These are phyloP conservation scores for Globisporangium nagaii DNA, from an alignment of 352 stramenopile genomes.

Conservation along the genomic window DNA sequence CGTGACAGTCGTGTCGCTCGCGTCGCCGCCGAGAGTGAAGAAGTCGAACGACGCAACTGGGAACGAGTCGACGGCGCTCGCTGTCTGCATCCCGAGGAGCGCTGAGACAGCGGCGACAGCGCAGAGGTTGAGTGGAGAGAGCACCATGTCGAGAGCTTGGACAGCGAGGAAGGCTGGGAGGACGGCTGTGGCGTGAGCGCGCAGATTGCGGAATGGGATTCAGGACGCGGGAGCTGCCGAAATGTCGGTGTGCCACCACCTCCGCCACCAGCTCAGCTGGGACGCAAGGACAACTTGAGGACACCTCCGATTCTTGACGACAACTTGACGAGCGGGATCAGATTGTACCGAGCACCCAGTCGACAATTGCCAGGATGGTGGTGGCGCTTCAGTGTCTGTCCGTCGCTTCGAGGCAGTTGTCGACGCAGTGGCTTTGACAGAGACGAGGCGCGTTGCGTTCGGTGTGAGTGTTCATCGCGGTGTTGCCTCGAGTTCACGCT, in stretches of 20 bases:
- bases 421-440: no score
- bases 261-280: no score
- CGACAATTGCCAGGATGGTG: background rate
- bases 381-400: no score
- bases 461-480: no score
- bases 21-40: background rate
- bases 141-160: background rate
- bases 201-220: background rate
- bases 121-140: background rate
- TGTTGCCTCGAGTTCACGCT: no score
- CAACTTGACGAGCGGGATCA: background rate
- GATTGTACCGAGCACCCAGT: background rate
- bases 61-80: background rate
- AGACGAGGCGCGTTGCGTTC: no score
- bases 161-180: background rate
- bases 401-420: no score
- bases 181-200: background rate
- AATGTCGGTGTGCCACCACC: no score
- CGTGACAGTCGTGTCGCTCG: background rate
- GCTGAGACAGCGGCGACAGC: background rate
- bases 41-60: background rate
- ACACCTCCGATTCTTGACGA: no score
- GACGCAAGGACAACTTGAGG: no score
- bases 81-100: background rate
- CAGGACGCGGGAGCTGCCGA: no score